Base-by-base conservation (phyloP, 2,329 filamentous ascomycete genomes). In the Emmonsiellopsis sp. region DNA sequence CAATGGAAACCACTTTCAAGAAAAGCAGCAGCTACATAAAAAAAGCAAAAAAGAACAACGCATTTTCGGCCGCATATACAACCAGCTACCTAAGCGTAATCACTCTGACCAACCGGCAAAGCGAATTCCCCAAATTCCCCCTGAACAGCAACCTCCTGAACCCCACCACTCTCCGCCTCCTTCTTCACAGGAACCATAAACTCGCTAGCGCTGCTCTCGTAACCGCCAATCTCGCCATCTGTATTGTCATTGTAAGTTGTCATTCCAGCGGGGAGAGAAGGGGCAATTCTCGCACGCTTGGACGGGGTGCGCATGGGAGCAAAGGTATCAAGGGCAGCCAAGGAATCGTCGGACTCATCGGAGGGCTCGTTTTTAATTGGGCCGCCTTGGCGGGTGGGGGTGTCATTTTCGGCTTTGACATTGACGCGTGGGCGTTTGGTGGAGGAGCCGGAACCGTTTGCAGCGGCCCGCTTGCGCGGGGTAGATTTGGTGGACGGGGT, bases 221-320 rank as follows among this genome's bases (percentile, higher is more conserved):
- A 53, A 40, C 49, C 45, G 34, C 54, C n/a, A n/a, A n/a, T 9
- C 3, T 45, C 56, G 50, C 55, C 55, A 40, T 57, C 57, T n/a
- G 50, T 51, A 44, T 59, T 56, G 9, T 35, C 54, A 30, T 52
- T 44, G 55, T 61, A 63, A 7, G 30, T 52, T 15, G 63, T 52
- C 54, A 61, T 61, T 4, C 58, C 62, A 9, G 48, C 16, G 30
- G 57, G 50, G 9, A 59, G 55, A 16, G 34, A n/a, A 37, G 55
- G 58, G 16, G 56, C 52, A 54, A 48, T 62, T 13, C 63, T 60
- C 31, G 55, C 53, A 9, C 62, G 57, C 54, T 64, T 64, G 10
- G 50, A 41, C 3, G 58, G 57, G 34, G 56, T 54, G 32, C 13
- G 35, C 9, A 26, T 47, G 3, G 57, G 58, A 34, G 54, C 49